Percentiles rank a stretch among this genome's conserved stretches.
These are phyloP conservation scores for Exophiala spinifera DNA, from an alignment of 2,329 filamentous ascomycete species.

Conservation along the genomic window DNA sequence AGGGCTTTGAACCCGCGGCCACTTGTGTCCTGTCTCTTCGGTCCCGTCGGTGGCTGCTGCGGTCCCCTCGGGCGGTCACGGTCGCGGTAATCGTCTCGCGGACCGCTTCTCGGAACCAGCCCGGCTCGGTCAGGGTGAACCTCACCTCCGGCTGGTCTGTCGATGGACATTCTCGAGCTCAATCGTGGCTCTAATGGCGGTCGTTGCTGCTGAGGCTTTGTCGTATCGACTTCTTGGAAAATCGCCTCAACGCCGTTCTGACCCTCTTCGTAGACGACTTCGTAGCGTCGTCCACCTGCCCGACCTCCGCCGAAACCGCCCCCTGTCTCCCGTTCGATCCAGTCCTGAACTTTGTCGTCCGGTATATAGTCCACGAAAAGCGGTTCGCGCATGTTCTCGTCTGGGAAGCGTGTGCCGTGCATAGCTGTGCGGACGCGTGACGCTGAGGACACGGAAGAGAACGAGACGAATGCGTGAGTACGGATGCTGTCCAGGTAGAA, in stretches of 20 bases:
- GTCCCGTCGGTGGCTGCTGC: slow-evolving; percentile 6
- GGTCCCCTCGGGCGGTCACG: neutral
- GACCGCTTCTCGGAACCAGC: slow-evolving; percentile 5
- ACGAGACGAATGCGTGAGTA: slow-evolving; percentile 80
- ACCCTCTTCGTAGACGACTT: slow-evolving; percentile 65
- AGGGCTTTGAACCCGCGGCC: slow-evolving; percentile 53
- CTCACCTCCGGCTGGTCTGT: slow-evolving; percentile 9
- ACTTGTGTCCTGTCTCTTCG: slow-evolving; percentile 5
- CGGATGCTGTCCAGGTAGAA: slow-evolving; percentile 83
- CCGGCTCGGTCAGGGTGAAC: slow-evolving; percentile 23
- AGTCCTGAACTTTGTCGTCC: slow-evolving; percentile 65
- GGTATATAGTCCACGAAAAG: slow-evolving; percentile 91
- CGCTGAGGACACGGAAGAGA: slow-evolving; percentile 67
- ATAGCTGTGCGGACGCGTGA: slow-evolving; percentile 71
- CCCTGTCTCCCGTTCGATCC: slow-evolving; percentile 68
- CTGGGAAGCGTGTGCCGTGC: slow-evolving; percentile 79
- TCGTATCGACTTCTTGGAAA: slow-evolving; percentile 50
- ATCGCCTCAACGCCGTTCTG: slow-evolving; percentile 56
- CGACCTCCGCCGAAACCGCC: slow-evolving; percentile 34
- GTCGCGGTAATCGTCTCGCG: slow-evolving; percentile 11
- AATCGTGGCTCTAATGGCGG: slow-evolving; percentile 2
- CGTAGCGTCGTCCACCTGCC: slow-evolving; percentile 58
- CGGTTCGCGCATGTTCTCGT: slow-evolving; percentile 77
- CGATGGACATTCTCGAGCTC: slow-evolving; percentile 10
- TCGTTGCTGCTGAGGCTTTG: slow-evolving; percentile 7